phyloP scores from a whole-genome alignment of 2,329 filamentous ascomycete genomes.

The Botryosphaeria dothidea region DNA sequence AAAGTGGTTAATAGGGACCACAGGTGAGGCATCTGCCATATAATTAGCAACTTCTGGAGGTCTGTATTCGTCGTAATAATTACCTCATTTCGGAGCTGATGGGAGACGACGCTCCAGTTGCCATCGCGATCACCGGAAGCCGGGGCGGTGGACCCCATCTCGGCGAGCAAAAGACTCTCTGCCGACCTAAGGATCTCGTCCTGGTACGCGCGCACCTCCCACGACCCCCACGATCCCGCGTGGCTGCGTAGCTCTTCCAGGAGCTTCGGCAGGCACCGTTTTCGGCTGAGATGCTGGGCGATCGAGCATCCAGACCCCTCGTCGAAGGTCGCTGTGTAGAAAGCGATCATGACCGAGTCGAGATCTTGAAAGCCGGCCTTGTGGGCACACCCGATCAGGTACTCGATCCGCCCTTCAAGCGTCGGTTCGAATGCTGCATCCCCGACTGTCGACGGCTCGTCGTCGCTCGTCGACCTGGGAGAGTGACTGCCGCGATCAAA shows the following conservation, averaged over 20 bases:
- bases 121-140: background rate
- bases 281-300: background rate
- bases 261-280: background rate
- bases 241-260: background rate
- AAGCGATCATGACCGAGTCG: background rate
- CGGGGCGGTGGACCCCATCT: background rate
- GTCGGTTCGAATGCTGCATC: background rate
- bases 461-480: background rate
- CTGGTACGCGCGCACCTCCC: background rate
- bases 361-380: background rate
- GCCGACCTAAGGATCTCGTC: background rate
- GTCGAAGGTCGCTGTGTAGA: background rate
- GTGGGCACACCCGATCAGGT: background rate
- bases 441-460: background rate
- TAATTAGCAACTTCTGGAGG: background rate
- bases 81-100: background rate
- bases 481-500: background rate
- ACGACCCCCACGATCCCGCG: background rate
- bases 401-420: background rate
- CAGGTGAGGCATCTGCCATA: background rate
- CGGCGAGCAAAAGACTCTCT: background rate
- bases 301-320: background rate
- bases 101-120: background rate
- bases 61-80: background rate
- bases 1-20: background rate